A percentile compares a stretch with the other conserved stretches of the same genome.
Evolutionary conservation across 139 green algal genomes (phyloP).

Genomic region (Chlorella sp.): DNA sequence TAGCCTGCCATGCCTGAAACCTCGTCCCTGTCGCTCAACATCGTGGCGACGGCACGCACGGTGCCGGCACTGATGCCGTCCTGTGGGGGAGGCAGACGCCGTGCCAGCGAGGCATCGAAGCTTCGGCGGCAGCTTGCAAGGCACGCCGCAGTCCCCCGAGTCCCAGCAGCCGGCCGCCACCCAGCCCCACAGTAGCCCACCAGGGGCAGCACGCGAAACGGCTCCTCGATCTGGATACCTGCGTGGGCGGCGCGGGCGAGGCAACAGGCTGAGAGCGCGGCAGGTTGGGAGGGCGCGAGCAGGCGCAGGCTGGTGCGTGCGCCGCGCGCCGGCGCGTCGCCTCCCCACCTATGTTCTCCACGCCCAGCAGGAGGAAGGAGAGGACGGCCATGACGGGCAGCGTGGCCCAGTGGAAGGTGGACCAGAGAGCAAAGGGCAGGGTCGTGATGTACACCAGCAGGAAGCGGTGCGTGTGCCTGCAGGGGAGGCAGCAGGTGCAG

Average conservation of each 20-base stretch:
- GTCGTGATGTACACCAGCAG: slow-evolving; percentile 44
- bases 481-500: background rate
- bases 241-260: too few relatives aligned
- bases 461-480: slow-evolving; percentile 57
- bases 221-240: slow-evolving; percentile 55
- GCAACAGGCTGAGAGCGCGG: too few relatives aligned
- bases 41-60: background rate
- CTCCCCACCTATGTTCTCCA: slow-evolving; percentile 49
- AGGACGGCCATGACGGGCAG: slow-evolving; percentile 31
- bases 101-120: background rate
- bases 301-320: background rate
- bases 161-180: too few relatives aligned
- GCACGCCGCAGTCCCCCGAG: too few relatives aligned
- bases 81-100: slow-evolving; percentile 2
- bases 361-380: slow-evolving; percentile 50
- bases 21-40: background rate
- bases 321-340: background rate
- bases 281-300: background rate
- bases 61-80: slow-evolving; percentile 11
- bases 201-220: slow-evolving; percentile 33
- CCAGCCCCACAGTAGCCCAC: too few relatives aligned
- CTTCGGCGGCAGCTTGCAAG: background rate
- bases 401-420: background rate
- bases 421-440: slow-evolving; percentile 41
- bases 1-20: background rate